phyloP scores from a whole-genome alignment of 768 basidiomycete genomes.

The Dendrothele bispora region DNA sequence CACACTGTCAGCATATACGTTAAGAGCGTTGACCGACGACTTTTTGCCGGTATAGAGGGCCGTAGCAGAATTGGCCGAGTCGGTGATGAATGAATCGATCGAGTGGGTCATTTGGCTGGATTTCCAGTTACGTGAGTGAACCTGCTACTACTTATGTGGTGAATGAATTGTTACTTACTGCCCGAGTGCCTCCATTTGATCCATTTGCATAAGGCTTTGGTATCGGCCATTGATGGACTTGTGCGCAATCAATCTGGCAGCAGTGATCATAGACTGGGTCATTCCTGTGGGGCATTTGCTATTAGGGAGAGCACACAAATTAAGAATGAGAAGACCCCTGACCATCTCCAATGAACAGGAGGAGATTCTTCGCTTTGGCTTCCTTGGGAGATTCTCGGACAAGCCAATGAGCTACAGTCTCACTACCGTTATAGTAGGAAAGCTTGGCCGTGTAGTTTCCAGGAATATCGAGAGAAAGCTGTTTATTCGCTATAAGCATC shows the following conservation, averaged over 20 bases:
- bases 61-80: conserved; percentile 48
- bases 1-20: conserved; percentile 44
- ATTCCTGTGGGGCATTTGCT: conserved; percentile 28
- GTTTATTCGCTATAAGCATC: not conserved
- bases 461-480: conserved; percentile 34
- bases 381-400: conserved; percentile 33
- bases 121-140: too few species aligned
- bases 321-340: conserved; percentile 7
- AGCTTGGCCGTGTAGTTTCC: conserved; percentile 40
- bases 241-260: conserved; percentile 44
- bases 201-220: conserved; percentile 47
- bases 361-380: conserved; percentile 41
- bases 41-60: conserved; percentile 47
- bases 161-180: conserved; percentile 28
- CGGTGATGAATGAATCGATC: conserved; percentile 47
- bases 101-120: conserved; percentile 48
- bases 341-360: conserved; percentile 50
- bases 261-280: conserved; percentile 49
- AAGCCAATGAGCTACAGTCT: conserved; percentile 39
- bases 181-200: conserved; percentile 45
- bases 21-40: conserved; percentile 39
- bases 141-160: too few species aligned
- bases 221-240: conserved; percentile 48
- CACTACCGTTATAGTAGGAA: conserved; percentile 30
- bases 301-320: not conserved